phyloP scores from a whole-genome alignment of 1,139 yeast genomes.

The Suhomyces bolitotheri region DNA sequence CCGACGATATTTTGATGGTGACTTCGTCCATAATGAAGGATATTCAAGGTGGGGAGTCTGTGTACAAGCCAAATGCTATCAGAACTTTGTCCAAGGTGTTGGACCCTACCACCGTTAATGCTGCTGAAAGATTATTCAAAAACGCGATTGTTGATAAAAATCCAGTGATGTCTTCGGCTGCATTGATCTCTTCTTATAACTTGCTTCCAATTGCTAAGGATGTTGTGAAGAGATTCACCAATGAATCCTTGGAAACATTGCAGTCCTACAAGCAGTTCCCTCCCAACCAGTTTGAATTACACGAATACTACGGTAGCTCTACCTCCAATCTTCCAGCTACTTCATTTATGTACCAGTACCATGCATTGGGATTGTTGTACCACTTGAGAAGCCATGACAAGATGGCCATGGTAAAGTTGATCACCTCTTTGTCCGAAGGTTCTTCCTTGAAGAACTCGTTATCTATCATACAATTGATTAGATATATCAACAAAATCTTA shows the following conservation, averaged over 20 bases:
- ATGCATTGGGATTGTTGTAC: slow-evolving; percentile 88
- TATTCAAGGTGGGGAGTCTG: slow-evolving; percentile 82
- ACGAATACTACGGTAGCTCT: slow-evolving; percentile 54
- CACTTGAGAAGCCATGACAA: slow-evolving; percentile 88
- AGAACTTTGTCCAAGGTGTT: slow-evolving; percentile 87
- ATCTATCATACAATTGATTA: slow-evolving; percentile 82
- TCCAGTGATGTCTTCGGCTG: slow-evolving; percentile 89
- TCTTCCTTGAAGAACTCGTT: slow-evolving; percentile 65
- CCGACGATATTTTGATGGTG: slow-evolving; percentile 95
- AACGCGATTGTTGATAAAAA: slow-evolving; percentile 91
- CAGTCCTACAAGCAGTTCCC: slow-evolving; percentile 70
- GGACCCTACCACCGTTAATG: slow-evolving; percentile 90
- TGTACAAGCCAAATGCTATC: slow-evolving; percentile 92
- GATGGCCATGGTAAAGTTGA: slow-evolving; percentile 90
- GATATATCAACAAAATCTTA: slow-evolving; percentile 74
- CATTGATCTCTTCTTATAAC: slow-evolving; percentile 87
- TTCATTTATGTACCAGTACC: slow-evolving; percentile 88
- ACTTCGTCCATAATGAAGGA: slow-evolving; percentile 98
- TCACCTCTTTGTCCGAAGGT: slow-evolving; percentile 72
- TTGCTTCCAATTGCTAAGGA: slow-evolving; percentile 86
- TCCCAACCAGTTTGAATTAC: slow-evolving; percentile 51
- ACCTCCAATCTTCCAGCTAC: slow-evolving; percentile 59
- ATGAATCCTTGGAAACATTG: slow-evolving; percentile 89
- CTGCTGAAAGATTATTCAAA: slow-evolving; percentile 90
- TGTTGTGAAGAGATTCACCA: slow-evolving; percentile 88